These are phyloP conservation scores for Alloascoidea hylecoeti DNA, from an alignment of 805 yeast genomes.

Conservation along the genomic window DNA sequence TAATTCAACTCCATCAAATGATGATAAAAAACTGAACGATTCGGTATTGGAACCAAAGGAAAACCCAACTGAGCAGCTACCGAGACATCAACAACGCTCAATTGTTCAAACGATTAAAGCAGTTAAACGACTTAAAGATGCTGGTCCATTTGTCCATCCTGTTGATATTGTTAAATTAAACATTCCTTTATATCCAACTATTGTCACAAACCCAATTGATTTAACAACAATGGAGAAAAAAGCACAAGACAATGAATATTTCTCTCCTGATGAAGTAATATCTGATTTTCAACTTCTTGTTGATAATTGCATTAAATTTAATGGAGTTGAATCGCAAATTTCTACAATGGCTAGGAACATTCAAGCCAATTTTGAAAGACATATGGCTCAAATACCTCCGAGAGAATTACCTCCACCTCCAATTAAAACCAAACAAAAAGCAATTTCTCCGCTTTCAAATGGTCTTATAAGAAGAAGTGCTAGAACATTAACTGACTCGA, in stretches of 20 bases:
- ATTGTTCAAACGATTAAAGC: slow-evolving; percentile 72
- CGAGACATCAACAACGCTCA: slow-evolving; percentile 69
- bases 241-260: slow-evolving; percentile 56
- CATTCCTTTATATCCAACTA: slow-evolving; percentile 81
- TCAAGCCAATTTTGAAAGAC: slow-evolving; percentile 87
- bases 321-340: slow-evolving; percentile 73
- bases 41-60: no score
- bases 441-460: no score
- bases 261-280: slow-evolving; percentile 47
- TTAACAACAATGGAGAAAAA: slow-evolving; percentile 81
- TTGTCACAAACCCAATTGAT: slow-evolving; percentile 85
- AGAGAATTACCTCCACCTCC: slow-evolving; percentile 8
- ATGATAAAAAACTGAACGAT: no score
- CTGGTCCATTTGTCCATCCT: slow-evolving; percentile 78
- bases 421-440: slow-evolving; percentile 12
- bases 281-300: slow-evolving; percentile 82
- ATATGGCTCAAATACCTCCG: slow-evolving; percentile 84
- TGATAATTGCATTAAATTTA: slow-evolving; percentile 65
- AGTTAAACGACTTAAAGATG: slow-evolving; percentile 82
- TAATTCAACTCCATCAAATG: no score
- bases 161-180: slow-evolving; percentile 82
- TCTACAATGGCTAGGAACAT: slow-evolving; percentile 86
- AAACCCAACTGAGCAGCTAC: neutral
- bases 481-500: neutral
- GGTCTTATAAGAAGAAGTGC: no score